These are phyloP conservation scores for Suhomyces guaymorum DNA, from an alignment of 1,139 yeast genomes.

Conservation along the genomic window DNA sequence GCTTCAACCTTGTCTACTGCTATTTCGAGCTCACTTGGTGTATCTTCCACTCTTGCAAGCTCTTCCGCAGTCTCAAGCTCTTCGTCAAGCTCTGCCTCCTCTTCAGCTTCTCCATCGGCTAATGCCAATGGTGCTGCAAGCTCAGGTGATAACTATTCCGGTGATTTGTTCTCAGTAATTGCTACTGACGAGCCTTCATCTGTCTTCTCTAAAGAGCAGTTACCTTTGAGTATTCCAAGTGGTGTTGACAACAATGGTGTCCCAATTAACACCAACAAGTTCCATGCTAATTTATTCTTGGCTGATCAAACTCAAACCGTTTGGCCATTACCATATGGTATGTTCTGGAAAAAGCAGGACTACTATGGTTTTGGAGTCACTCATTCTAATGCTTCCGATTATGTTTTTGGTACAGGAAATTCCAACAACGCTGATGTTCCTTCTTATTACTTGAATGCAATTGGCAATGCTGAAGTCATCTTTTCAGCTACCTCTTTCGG, in stretches of 20 bases:
- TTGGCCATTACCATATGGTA: slow-evolving; percentile 82
- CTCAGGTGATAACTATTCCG: slow-evolving; percentile 12
- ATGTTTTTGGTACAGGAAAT: slow-evolving; percentile 65
- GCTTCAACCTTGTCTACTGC: background rate
- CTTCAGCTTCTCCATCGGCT: slow-evolving; percentile 2
- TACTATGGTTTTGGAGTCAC: slow-evolving; percentile 67
- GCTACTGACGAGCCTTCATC: slow-evolving; percentile 50
- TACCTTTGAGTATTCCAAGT: slow-evolving; percentile 54
- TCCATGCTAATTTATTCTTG: slow-evolving; percentile 74
- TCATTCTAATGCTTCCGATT: slow-evolving; percentile 57
- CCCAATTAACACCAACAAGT: slow-evolving; percentile 80
- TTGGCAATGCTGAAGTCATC: slow-evolving; percentile 51
- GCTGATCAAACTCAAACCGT: slow-evolving; percentile 62
- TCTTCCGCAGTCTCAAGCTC: slow-evolving; percentile 6
- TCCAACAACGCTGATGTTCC: slow-evolving; percentile 25
- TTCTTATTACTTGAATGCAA: slow-evolving; percentile 56
- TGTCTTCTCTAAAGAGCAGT: slow-evolving; percentile 47
- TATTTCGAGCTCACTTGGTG: slow-evolving; percentile 1
- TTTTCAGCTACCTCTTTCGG: slow-evolving; percentile 56
- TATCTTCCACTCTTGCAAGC: slow-evolving; percentile 1
- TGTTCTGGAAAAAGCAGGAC: slow-evolving; percentile 54
- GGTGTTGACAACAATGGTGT: slow-evolving; percentile 43
- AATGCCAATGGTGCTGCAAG: background rate
- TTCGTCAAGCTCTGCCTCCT: no score
- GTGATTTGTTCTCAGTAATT: slow-evolving; percentile 48